These are phyloP conservation scores for Tolypocladium capitatum DNA, from an alignment of 2,329 filamentous ascomycete species.

Conservation along the genomic window DNA sequence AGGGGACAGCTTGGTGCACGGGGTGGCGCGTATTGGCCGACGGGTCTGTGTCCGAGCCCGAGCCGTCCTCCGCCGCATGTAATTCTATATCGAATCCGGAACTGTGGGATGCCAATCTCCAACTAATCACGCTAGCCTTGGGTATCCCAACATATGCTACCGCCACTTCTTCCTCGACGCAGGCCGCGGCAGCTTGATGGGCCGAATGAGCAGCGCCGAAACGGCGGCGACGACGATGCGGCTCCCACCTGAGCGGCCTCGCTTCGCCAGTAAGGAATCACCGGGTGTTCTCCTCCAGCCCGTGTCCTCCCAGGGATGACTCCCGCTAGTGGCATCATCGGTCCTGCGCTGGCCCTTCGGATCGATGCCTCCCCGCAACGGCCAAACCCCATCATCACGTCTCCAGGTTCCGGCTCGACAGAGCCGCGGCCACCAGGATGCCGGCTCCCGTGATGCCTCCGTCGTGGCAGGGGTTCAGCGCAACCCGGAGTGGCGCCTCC, in stretches of 20 bases:
- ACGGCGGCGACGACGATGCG: constrained; percentile 32
- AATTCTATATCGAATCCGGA: background rate
- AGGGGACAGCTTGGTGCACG: background rate
- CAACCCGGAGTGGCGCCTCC: constrained; percentile 26
- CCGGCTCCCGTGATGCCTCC: constrained; percentile 50
- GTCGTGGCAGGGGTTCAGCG: constrained; percentile 44
- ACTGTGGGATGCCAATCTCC: background rate
- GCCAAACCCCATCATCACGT: constrained; percentile 7
- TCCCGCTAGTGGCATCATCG: background rate
- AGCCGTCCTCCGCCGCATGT: background rate
- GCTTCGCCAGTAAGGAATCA: too few species aligned
- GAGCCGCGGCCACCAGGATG: constrained; percentile 37
- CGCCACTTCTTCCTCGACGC: constrained; percentile 25
- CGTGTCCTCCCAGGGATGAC: background rate
- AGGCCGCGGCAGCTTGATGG: constrained; percentile 40
- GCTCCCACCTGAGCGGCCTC: too few species aligned
- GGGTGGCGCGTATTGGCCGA: background rate
- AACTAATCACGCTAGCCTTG: too few species aligned
- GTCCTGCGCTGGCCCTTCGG: too few species aligned
- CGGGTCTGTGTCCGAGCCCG: background rate
- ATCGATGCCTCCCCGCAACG: background rate
- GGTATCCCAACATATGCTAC: background rate
- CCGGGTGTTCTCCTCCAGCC: background rate
- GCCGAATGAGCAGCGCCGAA: constrained; percentile 32
- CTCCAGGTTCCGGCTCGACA: constrained; percentile 18